Evolutionary conservation across 2,329 filamentous ascomycete genomes (phyloP), one percentile per base, ranked within the genome.

Genomic region (Cercospora brassicicola): DNA sequence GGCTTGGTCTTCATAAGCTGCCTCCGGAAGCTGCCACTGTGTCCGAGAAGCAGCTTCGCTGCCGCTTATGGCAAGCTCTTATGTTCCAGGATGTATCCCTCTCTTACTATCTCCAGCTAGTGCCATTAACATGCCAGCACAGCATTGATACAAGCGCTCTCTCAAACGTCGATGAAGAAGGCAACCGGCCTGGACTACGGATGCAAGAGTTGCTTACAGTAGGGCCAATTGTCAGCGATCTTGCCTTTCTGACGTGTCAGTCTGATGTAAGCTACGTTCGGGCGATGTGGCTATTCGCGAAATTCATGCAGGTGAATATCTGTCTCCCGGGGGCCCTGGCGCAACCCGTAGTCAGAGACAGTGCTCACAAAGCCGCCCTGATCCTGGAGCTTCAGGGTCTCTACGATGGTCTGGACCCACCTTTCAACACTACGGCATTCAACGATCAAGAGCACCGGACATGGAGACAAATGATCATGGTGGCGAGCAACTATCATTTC

Each of bases 61-160:
- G 88, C 91, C 93, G 93, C 76, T 84, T 93, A 2, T 94, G 91
- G 91, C 91, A 93, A 78, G 91, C 91, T 4, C 90, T 93, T 1
- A 82, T 92, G 26, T 85, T 93, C 15, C 91, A 94, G 78, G 91
- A 94, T 77, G 93, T 91, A 0, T 93, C 93, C 76, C 81, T 94
- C 2, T 93, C 90, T 0, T 90, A 93, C 0, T 85, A 93, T 0
- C 83, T 94, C 28, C 91, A 91, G 18, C 53, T 57, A 42, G 36
- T 42, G 36, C 36, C 36, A 5, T 42, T 42, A 15, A 42, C 36
- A 23, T 55, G 42, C 28, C 61, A 18, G 20, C 36, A 31, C 26
- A 20, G n/a, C 9, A 56, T n/a, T 6, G 31, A 55, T 23, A 45
- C 45, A 39, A 56, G 31, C 36, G 36, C 36, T n/a, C 36, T 42